Base-by-base conservation (phyloP, 1,284 basidiomycete species). In the Cryptococcus deneoformans region DNA sequence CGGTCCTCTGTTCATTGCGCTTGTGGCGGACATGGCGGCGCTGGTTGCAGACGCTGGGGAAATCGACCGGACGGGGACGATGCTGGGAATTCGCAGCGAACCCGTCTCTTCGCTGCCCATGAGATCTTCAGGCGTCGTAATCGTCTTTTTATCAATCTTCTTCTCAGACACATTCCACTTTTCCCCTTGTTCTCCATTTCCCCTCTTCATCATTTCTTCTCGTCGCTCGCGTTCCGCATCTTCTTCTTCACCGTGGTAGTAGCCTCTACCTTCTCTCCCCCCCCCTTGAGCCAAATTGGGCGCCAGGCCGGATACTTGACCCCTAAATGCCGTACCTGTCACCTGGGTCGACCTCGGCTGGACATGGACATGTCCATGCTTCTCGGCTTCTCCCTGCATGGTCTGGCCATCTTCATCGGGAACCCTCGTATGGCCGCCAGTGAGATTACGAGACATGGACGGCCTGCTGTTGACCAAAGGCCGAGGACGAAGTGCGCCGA, bases 281-380 rank as follows among this genome's bases (percentile, higher is more conserved):
- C 12, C 42, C 37, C 12, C 12, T 36, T n/a, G 14, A 7, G 53
- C 49, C 46, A 56, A 56, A 29, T 53, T 44, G 46, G 53, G 50
- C 2, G 56, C 16, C 56, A 54, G 7, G 56, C 55, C 6, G 64
- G 64, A 20, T 39, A 50, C 20, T 45, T 42, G 7, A 11, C 36
- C 11, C 37, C 52, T 76, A 64, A 78, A 78, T 10, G 75, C 75
- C 2, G 77, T 76, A 3, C 77, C 77, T 0, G 77, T 77, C 34
- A 77, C 77, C 6, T 78, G 72, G n/a, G 73, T 78, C 16, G 75
- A 77, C 20, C 75, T 65, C 20, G 75, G 69, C 56, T 71, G 68
- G 44, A 65, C 20, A 20, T 20, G 20, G 2, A 20, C 20, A 20
- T 20, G 20, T 20, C 20, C 64, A 12, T 14, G 46, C 52, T 52